Conservation (phyloP, 2,329 filamentous ascomycete species). For the Arthrobotrys entomopaga region DNA sequence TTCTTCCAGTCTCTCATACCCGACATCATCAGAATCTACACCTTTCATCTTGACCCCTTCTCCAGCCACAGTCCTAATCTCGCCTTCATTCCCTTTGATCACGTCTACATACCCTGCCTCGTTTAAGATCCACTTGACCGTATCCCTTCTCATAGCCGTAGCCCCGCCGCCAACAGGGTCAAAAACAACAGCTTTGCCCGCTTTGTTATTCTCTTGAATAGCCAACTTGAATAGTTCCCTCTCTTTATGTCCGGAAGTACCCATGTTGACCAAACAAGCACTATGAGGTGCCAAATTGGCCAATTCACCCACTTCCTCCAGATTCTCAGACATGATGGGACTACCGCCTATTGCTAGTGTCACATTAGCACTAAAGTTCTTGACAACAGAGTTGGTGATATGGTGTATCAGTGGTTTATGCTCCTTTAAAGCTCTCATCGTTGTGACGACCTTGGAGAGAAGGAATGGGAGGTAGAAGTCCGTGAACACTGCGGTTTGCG, state of each 20-base stretch:
- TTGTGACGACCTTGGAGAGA: constrained; percentile 54
- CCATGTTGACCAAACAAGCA: constrained; percentile 91
- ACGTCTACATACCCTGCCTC: constrained; percentile 79
- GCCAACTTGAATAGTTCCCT: constrained; percentile 75
- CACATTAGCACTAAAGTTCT: constrained; percentile 93
- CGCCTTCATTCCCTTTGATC: constrained; percentile 93
- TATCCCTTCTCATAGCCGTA: constrained; percentile 76
- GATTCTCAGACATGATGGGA: constrained; percentile 93
- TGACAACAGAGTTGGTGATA: constrained; percentile 96
- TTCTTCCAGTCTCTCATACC: constrained; percentile 68
- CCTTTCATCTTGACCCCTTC: constrained; percentile 76
- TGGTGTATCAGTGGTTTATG: constrained; percentile 84
- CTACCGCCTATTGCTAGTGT: constrained; percentile 84
- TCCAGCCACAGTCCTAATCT: constrained; percentile 79
- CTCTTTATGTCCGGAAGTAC: constrained; percentile 80
- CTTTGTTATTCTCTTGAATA: constrained; percentile 81
- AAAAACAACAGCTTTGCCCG: constrained; percentile 78
- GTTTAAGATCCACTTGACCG: constrained; percentile 76
- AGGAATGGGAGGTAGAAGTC: constrained; percentile 53
- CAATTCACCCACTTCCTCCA: constrained; percentile 83
- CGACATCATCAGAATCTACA: constrained; percentile 74
- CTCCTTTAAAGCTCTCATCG: constrained; percentile 72
- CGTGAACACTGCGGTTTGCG: constrained; percentile 44
- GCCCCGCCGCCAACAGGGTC: constrained; percentile 93
- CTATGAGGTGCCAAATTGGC: constrained; percentile 69